Conservation (phyloP, 805 yeast species). For the Starmerella apicola region DNA sequence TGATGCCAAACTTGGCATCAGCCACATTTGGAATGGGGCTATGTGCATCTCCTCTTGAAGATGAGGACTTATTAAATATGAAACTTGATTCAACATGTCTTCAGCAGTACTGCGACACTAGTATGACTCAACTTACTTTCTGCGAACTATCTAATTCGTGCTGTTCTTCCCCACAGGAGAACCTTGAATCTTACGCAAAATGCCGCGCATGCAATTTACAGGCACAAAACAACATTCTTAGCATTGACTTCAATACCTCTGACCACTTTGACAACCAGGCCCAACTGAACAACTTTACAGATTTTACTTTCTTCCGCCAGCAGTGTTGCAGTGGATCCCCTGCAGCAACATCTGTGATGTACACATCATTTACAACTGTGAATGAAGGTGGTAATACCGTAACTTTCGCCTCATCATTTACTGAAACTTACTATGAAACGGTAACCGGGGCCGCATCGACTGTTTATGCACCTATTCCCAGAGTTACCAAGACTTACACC, state of each 20-base stretch:
- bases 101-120: conserved; percentile 10
- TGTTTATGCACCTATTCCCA: conserved; percentile 9
- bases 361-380: not conserved
- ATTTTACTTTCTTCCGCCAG: conserved; percentile 13
- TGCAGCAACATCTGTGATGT: not conserved
- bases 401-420: not conserved
- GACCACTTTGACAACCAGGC: conserved; percentile 9
- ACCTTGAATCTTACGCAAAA: conserved; percentile 5
- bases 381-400: conserved; percentile 6
- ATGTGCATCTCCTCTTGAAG: not conserved
- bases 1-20: not conserved
- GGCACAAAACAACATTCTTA: conserved; percentile 8
- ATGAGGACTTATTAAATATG: conserved; percentile 2
- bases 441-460: conserved; percentile 8
- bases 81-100: conserved; percentile 12
- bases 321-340: conserved; percentile 6
- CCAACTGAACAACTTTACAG: conserved; percentile 16
- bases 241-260: conserved; percentile 13
- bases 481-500: not conserved
- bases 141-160: conserved; percentile 9
- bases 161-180: conserved; percentile 1
- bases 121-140: conserved; percentile 11
- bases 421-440: conserved; percentile 9
- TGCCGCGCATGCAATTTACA: conserved; percentile 17
- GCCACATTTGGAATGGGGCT: not conserved